Evolutionary conservation across 305 asterid species (phyloP).

Genomic region (Fraxinus angustifolia): DNA sequence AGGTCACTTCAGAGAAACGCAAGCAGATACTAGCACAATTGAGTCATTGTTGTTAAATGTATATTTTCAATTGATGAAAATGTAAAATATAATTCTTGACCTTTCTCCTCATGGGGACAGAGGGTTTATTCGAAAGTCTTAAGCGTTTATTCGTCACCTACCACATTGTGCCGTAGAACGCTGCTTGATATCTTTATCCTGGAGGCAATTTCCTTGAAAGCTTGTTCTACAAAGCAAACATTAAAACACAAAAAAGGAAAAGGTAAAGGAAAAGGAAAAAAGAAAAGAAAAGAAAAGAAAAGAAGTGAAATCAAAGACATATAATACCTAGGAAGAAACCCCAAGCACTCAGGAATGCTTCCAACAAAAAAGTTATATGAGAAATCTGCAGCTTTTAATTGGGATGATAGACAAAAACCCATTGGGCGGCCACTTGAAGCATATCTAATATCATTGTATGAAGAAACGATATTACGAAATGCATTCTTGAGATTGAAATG

Average conservation of each 20-base stretch:
- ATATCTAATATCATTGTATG: slow-evolving; percentile 42
- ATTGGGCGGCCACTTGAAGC: slow-evolving; percentile 43
- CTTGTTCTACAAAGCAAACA: slow-evolving; percentile 41
- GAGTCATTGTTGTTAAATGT: neutral
- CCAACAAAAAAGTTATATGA: slow-evolving; percentile 78
- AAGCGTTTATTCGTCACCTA: slow-evolving; percentile 21
- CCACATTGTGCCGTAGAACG: slow-evolving; percentile 76
- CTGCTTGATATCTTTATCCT: slow-evolving; percentile 61
- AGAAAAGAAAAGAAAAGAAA: neutral
- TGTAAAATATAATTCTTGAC: neutral
- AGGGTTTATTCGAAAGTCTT: neutral
- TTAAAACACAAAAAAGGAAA: slow-evolving; percentile 16
- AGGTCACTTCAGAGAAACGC: neutral
- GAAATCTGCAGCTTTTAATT: slow-evolving; percentile 68
- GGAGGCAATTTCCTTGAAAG: slow-evolving; percentile 86
- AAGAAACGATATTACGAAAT: slow-evolving; percentile 5
- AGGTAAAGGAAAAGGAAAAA: neutral
- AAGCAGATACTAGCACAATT: neutral
- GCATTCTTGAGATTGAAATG: neutral
- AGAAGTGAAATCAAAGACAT: neutral
- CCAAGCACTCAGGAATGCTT: slow-evolving; percentile 77
- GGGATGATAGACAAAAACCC: slow-evolving; percentile 71
- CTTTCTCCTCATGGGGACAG: neutral
- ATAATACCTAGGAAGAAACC: slow-evolving; percentile 53
- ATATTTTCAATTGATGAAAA: neutral